Evolutionary conservation across 805 yeast species (phyloP).

Genomic region (Saccharomycopsis capsularis): DNA sequence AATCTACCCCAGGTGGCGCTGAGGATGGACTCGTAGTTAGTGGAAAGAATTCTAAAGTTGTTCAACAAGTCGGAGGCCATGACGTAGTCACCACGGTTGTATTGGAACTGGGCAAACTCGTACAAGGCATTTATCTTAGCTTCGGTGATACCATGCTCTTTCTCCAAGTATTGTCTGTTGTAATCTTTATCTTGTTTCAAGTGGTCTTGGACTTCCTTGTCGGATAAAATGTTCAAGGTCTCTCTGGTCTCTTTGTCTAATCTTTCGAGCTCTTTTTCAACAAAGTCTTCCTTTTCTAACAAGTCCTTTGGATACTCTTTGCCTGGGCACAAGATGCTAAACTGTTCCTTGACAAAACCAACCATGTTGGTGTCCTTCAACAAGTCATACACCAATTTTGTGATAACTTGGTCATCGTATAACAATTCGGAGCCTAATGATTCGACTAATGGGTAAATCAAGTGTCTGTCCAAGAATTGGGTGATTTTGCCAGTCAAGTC

Average conservation of each 20-base stretch:
- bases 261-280: conserved; percentile 33
- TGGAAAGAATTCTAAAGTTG: conserved; percentile 50
- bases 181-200: conserved; percentile 50
- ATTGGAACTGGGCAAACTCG: conserved; percentile 55
- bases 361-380: conserved; percentile 54
- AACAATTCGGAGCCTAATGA: conserved; percentile 36
- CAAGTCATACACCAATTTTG: conserved; percentile 43
- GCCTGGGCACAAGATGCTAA: conserved; percentile 35
- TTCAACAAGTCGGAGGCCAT: conserved; percentile 52
- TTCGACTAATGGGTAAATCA: conserved; percentile 47
- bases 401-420: conserved; percentile 39
- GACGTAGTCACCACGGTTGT: conserved; percentile 55
- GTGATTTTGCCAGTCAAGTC: conserved; percentile 49
- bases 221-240: conserved; percentile 39
- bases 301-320: conserved; percentile 37
- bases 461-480: conserved; percentile 56
- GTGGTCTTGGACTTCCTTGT: conserved; percentile 44
- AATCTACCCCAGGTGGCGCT: conserved; percentile 65
- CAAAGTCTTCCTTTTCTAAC: conserved; percentile 33
- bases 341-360: conserved; percentile 41
- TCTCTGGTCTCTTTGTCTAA: conserved; percentile 38
- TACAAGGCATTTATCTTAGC: conserved; percentile 44
- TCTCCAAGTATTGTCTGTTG: conserved; percentile 41
- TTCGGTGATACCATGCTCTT: conserved; percentile 40
- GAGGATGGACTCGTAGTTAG: conserved; percentile 41